phyloP scores from a whole-genome alignment of 139 green algal genomes.

The Tetraselmis chui region DNA sequence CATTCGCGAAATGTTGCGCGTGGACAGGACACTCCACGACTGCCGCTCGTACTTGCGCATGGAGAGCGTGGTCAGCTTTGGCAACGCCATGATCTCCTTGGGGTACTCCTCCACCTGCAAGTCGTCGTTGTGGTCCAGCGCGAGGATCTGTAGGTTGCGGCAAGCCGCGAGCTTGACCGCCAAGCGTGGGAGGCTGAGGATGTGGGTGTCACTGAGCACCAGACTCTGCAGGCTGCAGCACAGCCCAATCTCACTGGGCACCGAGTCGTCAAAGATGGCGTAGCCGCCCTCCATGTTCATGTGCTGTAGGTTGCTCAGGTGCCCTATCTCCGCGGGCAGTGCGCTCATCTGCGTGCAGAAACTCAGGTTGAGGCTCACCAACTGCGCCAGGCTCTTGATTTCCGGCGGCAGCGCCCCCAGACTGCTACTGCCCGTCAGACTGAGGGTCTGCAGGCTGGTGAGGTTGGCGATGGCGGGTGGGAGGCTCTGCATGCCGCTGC shows the following conservation, averaged over 20 bases:
- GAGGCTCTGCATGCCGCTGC: background rate
- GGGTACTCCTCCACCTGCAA: background rate
- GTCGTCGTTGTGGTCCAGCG: background rate
- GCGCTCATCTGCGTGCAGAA: background rate
- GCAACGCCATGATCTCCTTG: background rate
- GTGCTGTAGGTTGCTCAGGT: background rate
- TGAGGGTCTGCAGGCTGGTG: background rate
- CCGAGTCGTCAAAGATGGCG: background rate
- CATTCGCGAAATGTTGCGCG: background rate
- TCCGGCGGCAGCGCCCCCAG: background rate
- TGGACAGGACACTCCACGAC: background rate
- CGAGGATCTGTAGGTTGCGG: background rate
- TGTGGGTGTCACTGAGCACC: background rate
- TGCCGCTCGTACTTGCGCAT: background rate
- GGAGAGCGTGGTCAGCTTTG: background rate
- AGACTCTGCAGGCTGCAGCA: background rate
- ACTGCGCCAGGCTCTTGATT: background rate
- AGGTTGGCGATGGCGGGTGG: background rate
- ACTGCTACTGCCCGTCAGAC: background rate
- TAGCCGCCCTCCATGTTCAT: background rate
- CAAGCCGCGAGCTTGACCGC: background rate
- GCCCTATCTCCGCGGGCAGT: background rate
- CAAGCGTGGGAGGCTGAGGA: background rate
- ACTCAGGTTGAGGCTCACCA: background rate
- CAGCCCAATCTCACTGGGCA: background rate